A percentile compares a stretch with the other conserved stretches of the same genome.
Evolutionary conservation across 106 monocot genomes (phyloP).

Genomic region (Dioscorea zingiberensis): DNA sequence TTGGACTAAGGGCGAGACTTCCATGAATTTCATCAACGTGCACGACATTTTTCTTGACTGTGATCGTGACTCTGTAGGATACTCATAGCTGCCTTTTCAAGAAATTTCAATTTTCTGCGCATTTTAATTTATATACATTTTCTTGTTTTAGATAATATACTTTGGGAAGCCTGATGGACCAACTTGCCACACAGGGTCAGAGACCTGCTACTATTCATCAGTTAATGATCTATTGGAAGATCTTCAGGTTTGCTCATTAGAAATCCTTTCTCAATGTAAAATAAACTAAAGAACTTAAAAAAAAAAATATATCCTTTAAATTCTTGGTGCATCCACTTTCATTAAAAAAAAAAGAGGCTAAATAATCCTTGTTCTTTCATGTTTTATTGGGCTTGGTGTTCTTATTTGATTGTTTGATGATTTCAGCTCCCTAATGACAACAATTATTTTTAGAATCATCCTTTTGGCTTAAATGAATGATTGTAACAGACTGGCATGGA

Average conservation of each 20-base stretch:
- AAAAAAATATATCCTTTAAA: no score
- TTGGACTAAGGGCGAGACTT: conserved; percentile 98
- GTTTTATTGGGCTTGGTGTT: not conserved
- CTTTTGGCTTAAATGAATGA: not conserved
- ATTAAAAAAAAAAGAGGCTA: no score
- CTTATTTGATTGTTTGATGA: not conserved
- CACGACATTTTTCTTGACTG: conserved; percentile 93
- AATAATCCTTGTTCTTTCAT: not conserved
- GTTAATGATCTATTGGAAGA: conserved; percentile 55
- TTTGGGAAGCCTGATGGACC: conserved; percentile 95
- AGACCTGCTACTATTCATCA: conserved; percentile 86
- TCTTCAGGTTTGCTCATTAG: conserved; percentile 35
- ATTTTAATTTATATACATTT: not conserved
- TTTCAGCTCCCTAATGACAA: not conserved
- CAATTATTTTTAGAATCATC: not conserved
- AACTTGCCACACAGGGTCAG: conserved; percentile 87
- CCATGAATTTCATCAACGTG: conserved; percentile 92
- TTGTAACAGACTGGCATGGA: conserved; percentile 30
- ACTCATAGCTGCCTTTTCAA: not conserved
- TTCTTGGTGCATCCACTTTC: no score
- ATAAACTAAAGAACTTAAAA: no score
- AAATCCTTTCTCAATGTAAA: no score
- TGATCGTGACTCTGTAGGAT: conserved; percentile 87
- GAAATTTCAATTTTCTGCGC: not conserved
- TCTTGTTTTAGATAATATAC: conserved; percentile 71